phyloP scores from a whole-genome alignment of 805 yeast genomes.

The Pichia heedii region DNA sequence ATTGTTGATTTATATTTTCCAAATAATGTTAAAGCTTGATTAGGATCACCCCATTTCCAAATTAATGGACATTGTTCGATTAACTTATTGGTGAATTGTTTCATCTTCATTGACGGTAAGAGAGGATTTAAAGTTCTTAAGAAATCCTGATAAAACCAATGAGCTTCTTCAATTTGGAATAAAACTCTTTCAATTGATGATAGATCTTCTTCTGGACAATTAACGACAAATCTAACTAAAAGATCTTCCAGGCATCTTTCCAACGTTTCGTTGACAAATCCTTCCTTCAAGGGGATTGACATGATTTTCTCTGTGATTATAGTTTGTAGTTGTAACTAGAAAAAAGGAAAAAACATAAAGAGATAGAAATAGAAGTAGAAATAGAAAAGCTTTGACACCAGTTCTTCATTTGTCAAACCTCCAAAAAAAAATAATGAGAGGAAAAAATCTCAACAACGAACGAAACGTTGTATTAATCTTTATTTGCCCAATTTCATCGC shows the following conservation, averaged over 20 bases:
- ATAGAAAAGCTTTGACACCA: no score
- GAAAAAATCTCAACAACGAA: no score
- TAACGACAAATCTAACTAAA: constrained; percentile 79
- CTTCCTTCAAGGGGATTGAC: constrained; percentile 31
- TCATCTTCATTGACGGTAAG: constrained; percentile 71
- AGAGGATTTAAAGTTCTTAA: constrained; percentile 61
- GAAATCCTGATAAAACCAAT: constrained; percentile 92
- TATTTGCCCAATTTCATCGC: no score
- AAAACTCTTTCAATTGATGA: constrained; percentile 74
- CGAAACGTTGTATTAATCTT: no score
- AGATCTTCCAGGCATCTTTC: constrained; percentile 78
- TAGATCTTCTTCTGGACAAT: constrained; percentile 87
- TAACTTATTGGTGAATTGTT: constrained; percentile 59
- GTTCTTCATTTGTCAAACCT: no score
- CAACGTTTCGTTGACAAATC: constrained; percentile 53
- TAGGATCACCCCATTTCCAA: constrained; percentile 81
- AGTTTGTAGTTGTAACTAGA: no score
- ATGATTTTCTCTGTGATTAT: constrained; percentile 12
- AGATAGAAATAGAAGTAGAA: no score
- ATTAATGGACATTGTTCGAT: constrained; percentile 63
- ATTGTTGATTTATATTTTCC: constrained; percentile 79
- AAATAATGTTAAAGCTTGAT: constrained; percentile 69
- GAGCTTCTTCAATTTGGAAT: constrained; percentile 96
- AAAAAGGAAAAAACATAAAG: no score
- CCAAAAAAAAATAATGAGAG: no score